These are phyloP conservation scores for Neocallimastix lanati DNA, from an alignment of 192 early-diverging fungal species.

Conservation along the genomic window DNA sequence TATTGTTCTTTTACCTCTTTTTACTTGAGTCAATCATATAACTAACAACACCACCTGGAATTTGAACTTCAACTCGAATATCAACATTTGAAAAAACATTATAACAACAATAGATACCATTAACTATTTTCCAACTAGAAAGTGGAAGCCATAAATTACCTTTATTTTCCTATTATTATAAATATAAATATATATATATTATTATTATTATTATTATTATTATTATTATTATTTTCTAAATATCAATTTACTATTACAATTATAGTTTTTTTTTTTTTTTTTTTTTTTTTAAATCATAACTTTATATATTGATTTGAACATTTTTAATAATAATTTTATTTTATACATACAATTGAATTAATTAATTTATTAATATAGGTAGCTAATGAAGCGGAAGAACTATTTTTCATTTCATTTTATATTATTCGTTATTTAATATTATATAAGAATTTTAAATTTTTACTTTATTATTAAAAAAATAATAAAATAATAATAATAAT, in stretches of 20 bases:
- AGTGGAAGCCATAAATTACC: conserved; percentile 9
- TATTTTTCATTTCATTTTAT: too few relatives aligned
- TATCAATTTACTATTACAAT: too few relatives aligned
- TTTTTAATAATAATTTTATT: too few relatives aligned
- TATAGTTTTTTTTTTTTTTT: too few relatives aligned
- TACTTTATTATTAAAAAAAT: too few relatives aligned
- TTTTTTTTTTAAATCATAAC: too few relatives aligned
- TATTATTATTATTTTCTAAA: too few relatives aligned
- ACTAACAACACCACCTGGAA: conserved; percentile 91
- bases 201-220: not conserved
- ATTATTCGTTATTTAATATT: too few relatives aligned
- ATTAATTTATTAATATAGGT: conserved; percentile 91
- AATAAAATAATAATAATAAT: conserved; percentile 12
- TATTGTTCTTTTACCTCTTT: conserved; percentile 35
- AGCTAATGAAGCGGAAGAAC: conserved; percentile 84
- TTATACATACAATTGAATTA: conserved; percentile 51
- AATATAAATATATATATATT: conserved; percentile 36
- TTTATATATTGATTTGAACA: too few relatives aligned
- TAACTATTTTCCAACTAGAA: conserved; percentile 39
- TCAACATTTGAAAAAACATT: conserved; percentile 96
- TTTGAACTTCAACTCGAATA: conserved; percentile 89
- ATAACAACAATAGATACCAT: conserved; percentile 77
- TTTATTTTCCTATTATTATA: conserved; percentile 26
- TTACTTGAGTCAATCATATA: conserved; percentile 75
- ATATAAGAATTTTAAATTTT: too few relatives aligned